Percentiles rank a stretch among this genome's conserved stretches.
Conservation (phyloP, 345 rosid genomes). For the Aquilaria yunnanensis region DNA sequence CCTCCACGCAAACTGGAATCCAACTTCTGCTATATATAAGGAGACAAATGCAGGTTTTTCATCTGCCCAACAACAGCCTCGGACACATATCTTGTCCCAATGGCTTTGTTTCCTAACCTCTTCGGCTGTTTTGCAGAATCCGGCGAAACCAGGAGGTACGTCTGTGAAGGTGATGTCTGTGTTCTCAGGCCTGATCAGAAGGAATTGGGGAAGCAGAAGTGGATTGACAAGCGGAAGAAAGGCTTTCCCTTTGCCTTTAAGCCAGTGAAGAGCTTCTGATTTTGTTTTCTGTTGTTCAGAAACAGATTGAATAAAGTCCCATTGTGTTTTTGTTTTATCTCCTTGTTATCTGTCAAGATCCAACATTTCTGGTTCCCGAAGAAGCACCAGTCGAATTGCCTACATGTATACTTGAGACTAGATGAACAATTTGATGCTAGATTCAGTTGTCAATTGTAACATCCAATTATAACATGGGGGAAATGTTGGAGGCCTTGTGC, state of each 20-base stretch:
- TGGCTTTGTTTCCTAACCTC: conserved; percentile 31
- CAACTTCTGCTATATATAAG: background rate
- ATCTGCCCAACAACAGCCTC: background rate
- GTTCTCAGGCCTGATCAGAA: conserved; percentile 12
- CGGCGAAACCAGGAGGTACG: conserved; percentile 9
- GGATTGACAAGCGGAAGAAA: conserved; percentile 12
- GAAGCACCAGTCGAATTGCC: too few relatives aligned
- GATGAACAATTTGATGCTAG: too few relatives aligned
- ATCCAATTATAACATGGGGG: too few relatives aligned
- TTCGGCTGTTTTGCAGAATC: conserved; percentile 34
- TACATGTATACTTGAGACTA: too few relatives aligned
- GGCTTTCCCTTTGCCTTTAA: conserved; percentile 5
- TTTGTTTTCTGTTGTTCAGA: background rate
- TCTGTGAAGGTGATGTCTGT: conserved; percentile 42
- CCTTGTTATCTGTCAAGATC: background rate
- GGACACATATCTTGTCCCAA: background rate
- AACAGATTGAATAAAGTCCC: background rate
- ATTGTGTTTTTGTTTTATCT: background rate
- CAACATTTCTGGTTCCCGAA: too few relatives aligned
- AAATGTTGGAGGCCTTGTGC: too few relatives aligned
- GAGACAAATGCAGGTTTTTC: background rate
- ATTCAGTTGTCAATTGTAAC: too few relatives aligned
- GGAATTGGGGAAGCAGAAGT: conserved; percentile 2
- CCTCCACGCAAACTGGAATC: background rate
- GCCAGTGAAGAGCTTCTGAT: conserved; percentile 3